phyloP scores from a whole-genome alignment of 306 rosid species.

The Acacia crassicarpa region DNA sequence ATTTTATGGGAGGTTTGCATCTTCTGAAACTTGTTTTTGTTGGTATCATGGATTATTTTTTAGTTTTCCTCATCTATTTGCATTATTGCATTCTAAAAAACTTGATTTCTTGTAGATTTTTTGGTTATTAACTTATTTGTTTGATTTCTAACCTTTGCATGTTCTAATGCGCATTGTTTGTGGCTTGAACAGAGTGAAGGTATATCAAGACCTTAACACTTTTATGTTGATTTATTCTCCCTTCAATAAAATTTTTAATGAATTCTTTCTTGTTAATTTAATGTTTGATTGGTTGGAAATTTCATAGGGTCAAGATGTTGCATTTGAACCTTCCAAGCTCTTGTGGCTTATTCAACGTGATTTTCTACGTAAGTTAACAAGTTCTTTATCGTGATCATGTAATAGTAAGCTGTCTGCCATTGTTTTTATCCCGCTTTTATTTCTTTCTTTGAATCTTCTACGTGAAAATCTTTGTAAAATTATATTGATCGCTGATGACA shows the following conservation, averaged over 20 bases:
- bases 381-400: conserved; percentile 13
- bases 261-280: conserved; percentile 19
- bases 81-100: not conserved
- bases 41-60: conserved; percentile 1
- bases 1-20: conserved; percentile 89
- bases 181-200: conserved; percentile 83
- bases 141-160: conserved; percentile 31
- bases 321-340: conserved; percentile 98
- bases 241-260: not conserved
- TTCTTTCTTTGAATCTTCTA: not conserved
- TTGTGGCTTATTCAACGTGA: conserved; percentile 99
- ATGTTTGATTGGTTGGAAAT: conserved; percentile 29
- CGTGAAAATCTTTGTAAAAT: conserved; percentile 4
- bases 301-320: conserved; percentile 89
- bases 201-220: conserved; percentile 36
- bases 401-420: not conserved
- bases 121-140: conserved; percentile 43
- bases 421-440: not conserved
- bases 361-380: conserved; percentile 76
- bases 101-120: not conserved
- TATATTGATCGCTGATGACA: not conserved
- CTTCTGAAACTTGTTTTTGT: conserved; percentile 23
- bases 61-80: conserved; percentile 6
- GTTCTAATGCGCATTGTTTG: conserved; percentile 34
- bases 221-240: not conserved